Base-by-base conservation (phyloP, 2,329 filamentous ascomycete species). In the Hortaea sp. region DNA sequence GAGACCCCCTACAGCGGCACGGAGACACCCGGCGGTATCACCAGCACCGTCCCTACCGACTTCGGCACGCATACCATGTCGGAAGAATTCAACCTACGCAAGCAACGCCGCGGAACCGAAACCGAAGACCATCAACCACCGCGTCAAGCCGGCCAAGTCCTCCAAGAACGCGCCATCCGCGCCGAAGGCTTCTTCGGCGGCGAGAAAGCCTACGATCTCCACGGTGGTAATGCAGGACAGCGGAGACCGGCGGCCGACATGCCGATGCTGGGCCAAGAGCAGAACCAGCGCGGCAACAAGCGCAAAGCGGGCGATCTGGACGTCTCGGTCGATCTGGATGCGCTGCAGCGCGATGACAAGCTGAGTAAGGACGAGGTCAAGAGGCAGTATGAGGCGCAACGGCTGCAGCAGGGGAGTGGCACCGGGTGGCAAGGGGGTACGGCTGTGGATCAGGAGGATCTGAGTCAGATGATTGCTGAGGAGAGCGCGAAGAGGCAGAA, bases 101-200 rank as follows among this genome's bases (percentile, higher is more conserved):
- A 97, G 68, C 77, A 83, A 57, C 79, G 85, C 49, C 79, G 85
- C 49, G 90, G 88, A 44, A 89, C 81, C 49, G 88, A 95, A 59
- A 94, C 89, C 0, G 89, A 95, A 63, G 88, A 94, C 50, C 79
- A 80, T 0, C 75, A 71, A 11, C 71, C 79, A 34, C 85, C 85
- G 6, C 82, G 86, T 53, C 82, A 83, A 20, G 88, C 92, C 11
- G 95, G 92, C 66, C 88, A 88, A 13, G 82, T 98, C 41, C 77
- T 98, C 20, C 88, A 88, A 7, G 90, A 98, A 69, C 85, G 85
- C 48, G 83, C 90, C 62, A 83, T 89, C 20, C 81, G 84, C 43
- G 81, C 87, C 5, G 84, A 89, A 57, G 92, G 92, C 40, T 97
- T 98, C 78, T 97, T 98, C 63, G 92, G 92, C 56, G 89, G 87